phyloP scores from a whole-genome alignment of 495 filamentous ascomycete genomes.

The Talaromyces ruber region DNA sequence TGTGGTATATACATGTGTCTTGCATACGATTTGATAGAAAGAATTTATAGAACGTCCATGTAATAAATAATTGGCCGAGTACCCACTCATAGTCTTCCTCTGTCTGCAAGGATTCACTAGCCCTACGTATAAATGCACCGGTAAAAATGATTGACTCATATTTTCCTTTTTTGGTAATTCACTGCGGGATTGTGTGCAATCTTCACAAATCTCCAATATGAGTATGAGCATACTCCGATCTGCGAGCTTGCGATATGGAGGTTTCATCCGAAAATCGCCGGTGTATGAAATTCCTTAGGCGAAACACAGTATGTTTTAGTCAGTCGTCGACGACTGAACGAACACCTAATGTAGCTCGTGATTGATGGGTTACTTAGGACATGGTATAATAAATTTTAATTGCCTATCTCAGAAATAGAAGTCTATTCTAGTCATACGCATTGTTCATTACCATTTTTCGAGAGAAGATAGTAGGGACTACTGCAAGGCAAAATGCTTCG shows the following conservation, averaged over 20 bases:
- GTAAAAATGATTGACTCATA: background rate
- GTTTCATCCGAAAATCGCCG: background rate
- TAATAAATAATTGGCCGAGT: background rate
- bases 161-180: background rate
- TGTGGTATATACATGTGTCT: background rate
- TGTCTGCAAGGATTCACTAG: background rate
- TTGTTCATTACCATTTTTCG: background rate
- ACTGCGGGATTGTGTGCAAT: background rate
- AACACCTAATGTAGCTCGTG: background rate
- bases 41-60: background rate
- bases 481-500: background rate
- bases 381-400: background rate
- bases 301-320: background rate
- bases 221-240: background rate
- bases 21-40: background rate
- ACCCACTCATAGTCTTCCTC: background rate
- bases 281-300: background rate
- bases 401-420: background rate
- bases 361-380: background rate
- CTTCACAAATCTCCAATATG: background rate
- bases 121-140: background rate
- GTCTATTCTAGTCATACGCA: background rate
- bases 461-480: background rate
- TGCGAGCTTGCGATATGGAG: background rate
- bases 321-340: background rate